Base-by-base conservation (phyloP, 257 asterid genomes). In the Agastache rugosa region DNA sequence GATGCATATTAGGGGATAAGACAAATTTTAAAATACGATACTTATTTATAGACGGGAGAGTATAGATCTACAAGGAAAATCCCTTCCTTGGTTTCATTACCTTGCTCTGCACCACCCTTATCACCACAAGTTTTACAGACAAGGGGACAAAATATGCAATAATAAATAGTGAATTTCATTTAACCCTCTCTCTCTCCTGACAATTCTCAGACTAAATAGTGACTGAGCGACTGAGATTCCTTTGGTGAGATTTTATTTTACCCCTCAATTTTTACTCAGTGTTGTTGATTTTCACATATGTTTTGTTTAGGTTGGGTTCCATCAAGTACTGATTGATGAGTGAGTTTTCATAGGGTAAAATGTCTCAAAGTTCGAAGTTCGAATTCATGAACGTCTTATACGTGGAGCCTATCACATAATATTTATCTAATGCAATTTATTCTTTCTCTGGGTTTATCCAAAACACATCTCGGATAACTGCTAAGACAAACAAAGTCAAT, bases 151-250 rank as follows among this genome's bases (percentile, higher is more conserved):
- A 59, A 25, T 34, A 66, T 56, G 8, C 47, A 37, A 37, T 8
- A 20, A 55, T 45, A 59, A 68, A 66, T 47, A 15, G 61, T 41
- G 63, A 59, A 68, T 53, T 41, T 58, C 25, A 62, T 68, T 53
- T 62, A 70, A 35, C 34, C 23, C 66, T 17, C 20, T 14, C 31
- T 37, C 41, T 72, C 42, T n/a, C 25, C 82, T 63, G 80, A 74
- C 80, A 41, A 48, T 15, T 19, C 69, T 50, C 79, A 79, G 60
- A 27, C 39, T 6, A 48, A 68, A 56, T 64, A 73, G 83, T 68
- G 51, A 39, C 12, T 39, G 44, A 39, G 12, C 41, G 3, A 39
- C 44, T 31, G 73, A 73, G 56, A 64, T 39, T 69, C 51, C 16
- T 10, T 54, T 51, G 1, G 56, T 25, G 25, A 50, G 11, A 51